Conservation (phyloP, 140 eudicot species). For the Oenanthe javanica region DNA sequence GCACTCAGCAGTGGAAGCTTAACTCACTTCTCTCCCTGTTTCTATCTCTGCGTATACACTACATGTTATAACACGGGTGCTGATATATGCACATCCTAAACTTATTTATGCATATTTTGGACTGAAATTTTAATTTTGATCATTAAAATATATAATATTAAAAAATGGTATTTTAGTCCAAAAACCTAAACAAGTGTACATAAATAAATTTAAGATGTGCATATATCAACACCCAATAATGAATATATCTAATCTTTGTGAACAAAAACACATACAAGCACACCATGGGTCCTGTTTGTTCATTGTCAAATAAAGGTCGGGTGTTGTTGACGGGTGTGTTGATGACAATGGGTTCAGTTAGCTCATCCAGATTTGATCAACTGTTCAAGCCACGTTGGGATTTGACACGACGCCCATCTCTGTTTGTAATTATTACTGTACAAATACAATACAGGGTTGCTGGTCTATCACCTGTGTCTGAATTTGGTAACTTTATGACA, state of each 20-base stretch:
- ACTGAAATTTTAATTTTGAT: too few species aligned
- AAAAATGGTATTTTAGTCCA: too few species aligned
- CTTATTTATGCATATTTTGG: too few species aligned
- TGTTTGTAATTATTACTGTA: not conserved
- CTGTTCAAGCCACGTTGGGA: slow-evolving; percentile 87
- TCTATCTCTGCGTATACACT: not conserved
- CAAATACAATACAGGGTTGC: not conserved
- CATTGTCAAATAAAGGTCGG: slow-evolving; percentile 11
- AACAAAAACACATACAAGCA: not conserved
- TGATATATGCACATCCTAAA: too few species aligned
- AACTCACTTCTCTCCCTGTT: not conserved
- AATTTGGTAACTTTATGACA: not conserved
- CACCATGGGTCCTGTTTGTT: slow-evolving; percentile 3
- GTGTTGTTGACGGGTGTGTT: slow-evolving; percentile 1
- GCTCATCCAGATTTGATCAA: slow-evolving; percentile 47
- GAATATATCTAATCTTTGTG: too few species aligned
- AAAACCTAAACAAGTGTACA: too few species aligned
- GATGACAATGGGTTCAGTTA: slow-evolving; percentile 23
- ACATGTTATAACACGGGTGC: too few species aligned
- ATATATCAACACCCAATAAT: too few species aligned
- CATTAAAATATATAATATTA: too few species aligned
- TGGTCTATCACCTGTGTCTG: not conserved
- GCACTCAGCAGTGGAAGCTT: not conserved
- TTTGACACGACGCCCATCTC: not conserved
- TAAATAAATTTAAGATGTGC: too few species aligned